phyloP scores from a whole-genome alignment of 2,329 filamentous ascomycete genomes.

The Calonectria ilicicola region DNA sequence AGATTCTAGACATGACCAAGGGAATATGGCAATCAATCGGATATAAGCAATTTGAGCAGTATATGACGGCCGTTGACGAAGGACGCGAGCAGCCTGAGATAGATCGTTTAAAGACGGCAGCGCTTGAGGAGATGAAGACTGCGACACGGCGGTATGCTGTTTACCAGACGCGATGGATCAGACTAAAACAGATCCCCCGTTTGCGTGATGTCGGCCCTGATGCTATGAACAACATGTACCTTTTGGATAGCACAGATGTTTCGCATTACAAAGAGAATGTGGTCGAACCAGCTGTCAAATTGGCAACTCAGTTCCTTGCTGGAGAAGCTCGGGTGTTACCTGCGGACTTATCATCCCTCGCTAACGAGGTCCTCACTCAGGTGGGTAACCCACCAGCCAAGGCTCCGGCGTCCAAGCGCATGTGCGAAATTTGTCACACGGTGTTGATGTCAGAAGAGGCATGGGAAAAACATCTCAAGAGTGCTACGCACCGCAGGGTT shows the following conservation, averaged over 20 bases:
- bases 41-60: slow-evolving; percentile 89
- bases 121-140: slow-evolving; percentile 81
- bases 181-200: slow-evolving; percentile 81
- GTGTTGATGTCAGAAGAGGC: slow-evolving; percentile 67
- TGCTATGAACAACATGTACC: slow-evolving; percentile 72
- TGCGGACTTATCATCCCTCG: slow-evolving; percentile 58
- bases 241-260: slow-evolving; percentile 84
- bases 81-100: slow-evolving; percentile 53
- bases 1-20: slow-evolving; percentile 75
- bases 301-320: slow-evolving; percentile 74
- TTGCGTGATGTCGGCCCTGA: slow-evolving; percentile 66
- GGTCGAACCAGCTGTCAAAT: slow-evolving; percentile 69
- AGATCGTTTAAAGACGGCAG: slow-evolving; percentile 66
- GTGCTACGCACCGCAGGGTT: slow-evolving; percentile 49
- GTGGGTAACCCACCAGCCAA: slow-evolving; percentile 59
- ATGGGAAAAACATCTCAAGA: slow-evolving; percentile 55
- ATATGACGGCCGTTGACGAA: slow-evolving; percentile 64
- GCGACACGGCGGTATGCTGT: slow-evolving; percentile 91
- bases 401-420: slow-evolving; percentile 66
- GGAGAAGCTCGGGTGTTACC: slow-evolving; percentile 66
- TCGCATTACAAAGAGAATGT: slow-evolving; percentile 73
- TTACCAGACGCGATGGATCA: slow-evolving; percentile 88
- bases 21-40: slow-evolving; percentile 98
- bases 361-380: slow-evolving; percentile 67
- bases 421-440: slow-evolving; percentile 80